Base-by-base conservation (phyloP, 352 stramenopile genomes). In the Blastocystis sp. region DNA sequence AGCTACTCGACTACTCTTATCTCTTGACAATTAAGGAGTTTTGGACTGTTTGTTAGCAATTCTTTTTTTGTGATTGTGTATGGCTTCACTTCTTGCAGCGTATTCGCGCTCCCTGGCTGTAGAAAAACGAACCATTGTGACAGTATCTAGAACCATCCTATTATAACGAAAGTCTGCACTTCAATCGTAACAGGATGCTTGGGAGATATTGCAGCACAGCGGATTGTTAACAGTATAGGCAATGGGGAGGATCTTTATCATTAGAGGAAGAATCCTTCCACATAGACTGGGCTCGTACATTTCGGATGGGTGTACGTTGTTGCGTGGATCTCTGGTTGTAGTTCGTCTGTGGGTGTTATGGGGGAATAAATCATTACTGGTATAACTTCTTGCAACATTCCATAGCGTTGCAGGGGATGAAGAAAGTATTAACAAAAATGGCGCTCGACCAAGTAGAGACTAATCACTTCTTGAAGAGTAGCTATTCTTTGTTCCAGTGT, bases 351-450 rank as follows among this genome's bases (percentile, higher is more conserved):
- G n/a, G 41, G 43, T 88, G 77, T 26, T 88, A 88, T 64, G 62
- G 66, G 39, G 62, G 66, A 11, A 88, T 88, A 18, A 88, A 76
- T 76, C 77, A 76, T 29, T 88, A 50, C 29, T 88, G 62, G 66
- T 76, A 88, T 20, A 59, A 45, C n/a, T 79, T 88, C 55, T 54
- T 88, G 2, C 66, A 88, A 26, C 45, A 56, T 11, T 39, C 61
- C 20, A 45, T 88, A 9, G 66, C 26, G 9, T 77, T 56, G 15
- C 34, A 55, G 15, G 77, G 77, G 15, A 88, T 88, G 66, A 63
- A 88, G 43, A 77, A 64, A 50, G 77, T 88, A 9, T 29, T 88
- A 26, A 59, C 66, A 18, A 88, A 79, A 55, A 88, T 88, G 73
- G 29, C 62, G 5, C 76, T 79, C 41, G 62, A 88, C 47, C 66